Conservation (phyloP, 257 asterid species). For the Solanum ahanhuiri region DNA sequence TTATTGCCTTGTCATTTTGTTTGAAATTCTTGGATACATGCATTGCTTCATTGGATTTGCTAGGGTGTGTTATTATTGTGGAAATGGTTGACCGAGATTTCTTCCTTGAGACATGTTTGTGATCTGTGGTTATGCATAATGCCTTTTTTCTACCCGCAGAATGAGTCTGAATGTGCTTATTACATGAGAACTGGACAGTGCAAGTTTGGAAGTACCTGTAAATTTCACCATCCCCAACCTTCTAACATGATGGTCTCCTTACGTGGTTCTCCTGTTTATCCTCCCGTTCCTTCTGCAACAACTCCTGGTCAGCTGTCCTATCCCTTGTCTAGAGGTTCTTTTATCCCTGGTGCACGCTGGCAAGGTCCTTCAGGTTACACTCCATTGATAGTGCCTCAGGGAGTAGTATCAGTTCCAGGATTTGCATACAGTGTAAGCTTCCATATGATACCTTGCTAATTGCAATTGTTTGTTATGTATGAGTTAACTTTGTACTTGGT, state of each 20-base stretch:
- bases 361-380: conserved; percentile 82
- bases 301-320: conserved; percentile 63
- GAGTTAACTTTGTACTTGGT: not conserved
- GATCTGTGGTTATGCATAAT: not conserved
- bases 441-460: not conserved
- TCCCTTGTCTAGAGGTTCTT: conserved; percentile 76
- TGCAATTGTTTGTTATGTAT: not conserved
- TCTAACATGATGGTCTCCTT: conserved; percentile 82
- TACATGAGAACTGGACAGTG: conserved; percentile 88
- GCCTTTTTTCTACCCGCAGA: conserved; percentile 29
- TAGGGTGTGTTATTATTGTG: not conserved
- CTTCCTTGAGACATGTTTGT: not conserved
- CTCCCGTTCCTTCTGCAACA: conserved; percentile 71
- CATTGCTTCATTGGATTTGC: not conserved
- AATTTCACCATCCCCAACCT: conserved; percentile 95
- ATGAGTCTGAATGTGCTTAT: conserved; percentile 81
- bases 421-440: conserved; percentile 70
- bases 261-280: conserved; percentile 88
- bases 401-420: conserved; percentile 78
- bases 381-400: conserved; percentile 85
- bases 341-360: conserved; percentile 84
- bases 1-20: not conserved
- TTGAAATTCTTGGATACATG: not conserved
- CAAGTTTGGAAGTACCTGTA: conserved; percentile 94
- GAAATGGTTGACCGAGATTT: not conserved